Percentiles rank a stretch among this genome's conserved stretches.
Conservation (phyloP, 1,139 yeast genomes). For the Geotrichum candidum region DNA sequence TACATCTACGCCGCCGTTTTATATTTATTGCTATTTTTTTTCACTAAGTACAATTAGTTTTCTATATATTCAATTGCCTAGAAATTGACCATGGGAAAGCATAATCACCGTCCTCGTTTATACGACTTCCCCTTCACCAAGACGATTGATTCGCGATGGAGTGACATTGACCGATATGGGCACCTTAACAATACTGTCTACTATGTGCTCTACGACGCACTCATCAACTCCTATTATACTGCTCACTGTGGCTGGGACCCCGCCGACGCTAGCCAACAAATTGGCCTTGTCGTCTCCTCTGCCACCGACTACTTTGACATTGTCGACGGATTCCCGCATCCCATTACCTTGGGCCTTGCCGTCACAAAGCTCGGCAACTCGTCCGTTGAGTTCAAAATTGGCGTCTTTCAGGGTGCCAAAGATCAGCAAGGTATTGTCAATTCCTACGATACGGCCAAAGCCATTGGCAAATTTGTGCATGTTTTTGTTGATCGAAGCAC, state of each 20-base stretch:
- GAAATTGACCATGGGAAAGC: not conserved
- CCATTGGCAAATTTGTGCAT: conserved; percentile 31
- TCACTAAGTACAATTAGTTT: too few relatives aligned
- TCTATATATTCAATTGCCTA: not conserved
- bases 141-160: conserved; percentile 28
- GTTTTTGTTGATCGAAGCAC: conserved; percentile 31
- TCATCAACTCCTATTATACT: conserved; percentile 28
- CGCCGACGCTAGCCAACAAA: conserved; percentile 16
- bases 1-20: too few relatives aligned
- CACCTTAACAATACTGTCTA: conserved; percentile 33
- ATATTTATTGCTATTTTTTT: too few relatives aligned
- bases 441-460: conserved; percentile 23
- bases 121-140: conserved; percentile 24
- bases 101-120: conserved; percentile 8
- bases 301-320: conserved; percentile 29
- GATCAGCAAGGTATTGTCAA: not conserved
- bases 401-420: conserved; percentile 27
- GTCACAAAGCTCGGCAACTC: conserved; percentile 28
- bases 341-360: conserved; percentile 29
- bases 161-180: conserved; percentile 32
- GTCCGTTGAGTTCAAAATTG: conserved; percentile 32
- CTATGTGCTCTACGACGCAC: conserved; percentile 30
- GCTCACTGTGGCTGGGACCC: conserved; percentile 28
- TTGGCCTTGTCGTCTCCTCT: conserved; percentile 31
- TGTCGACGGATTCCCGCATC: conserved; percentile 31